Percentiles rank a stretch among this genome's conserved stretches.
phyloP scores from a whole-genome alignment of 768 basidiomycete genomes.

The Saitozyma sp. region DNA sequence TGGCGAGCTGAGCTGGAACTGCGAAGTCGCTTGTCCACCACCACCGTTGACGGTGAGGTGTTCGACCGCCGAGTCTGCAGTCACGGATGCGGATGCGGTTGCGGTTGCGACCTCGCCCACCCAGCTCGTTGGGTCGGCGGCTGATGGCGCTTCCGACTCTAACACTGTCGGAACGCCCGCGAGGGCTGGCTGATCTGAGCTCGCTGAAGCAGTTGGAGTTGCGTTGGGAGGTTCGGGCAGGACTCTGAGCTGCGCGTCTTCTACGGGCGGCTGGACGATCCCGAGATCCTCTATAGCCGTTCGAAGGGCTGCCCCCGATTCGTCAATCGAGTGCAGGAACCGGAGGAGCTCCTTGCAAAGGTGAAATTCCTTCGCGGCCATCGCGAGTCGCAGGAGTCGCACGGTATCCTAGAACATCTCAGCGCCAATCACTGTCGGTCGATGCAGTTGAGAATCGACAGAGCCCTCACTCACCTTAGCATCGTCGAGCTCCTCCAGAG shows the following conservation, averaged over 20 bases:
- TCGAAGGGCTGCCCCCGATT: conserved; percentile 60
- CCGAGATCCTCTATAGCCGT: conserved; percentile 31
- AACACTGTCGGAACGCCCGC: neutral
- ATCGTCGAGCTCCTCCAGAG: conserved; percentile 83
- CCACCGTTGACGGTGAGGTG: neutral
- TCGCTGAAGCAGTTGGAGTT: no score
- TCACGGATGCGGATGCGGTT: neutral
- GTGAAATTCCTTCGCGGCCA: conserved; percentile 75
- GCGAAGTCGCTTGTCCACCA: conserved; percentile 18
- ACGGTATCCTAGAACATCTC: conserved; percentile 63
- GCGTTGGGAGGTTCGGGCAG: no score
- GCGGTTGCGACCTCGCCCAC: neutral
- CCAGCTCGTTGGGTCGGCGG: neutral
- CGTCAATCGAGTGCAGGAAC: conserved; percentile 89
- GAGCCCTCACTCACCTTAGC: conserved; percentile 23
- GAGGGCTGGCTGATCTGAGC: neutral
- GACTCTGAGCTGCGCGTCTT: neutral
- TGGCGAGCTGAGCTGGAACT: conserved; percentile 26
- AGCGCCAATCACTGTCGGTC: neutral
- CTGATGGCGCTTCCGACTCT: neutral
- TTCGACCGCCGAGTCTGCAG: neutral
- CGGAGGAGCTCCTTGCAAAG: conserved; percentile 87
- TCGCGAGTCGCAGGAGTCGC: conserved; percentile 72
- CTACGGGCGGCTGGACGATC: conserved; percentile 3
- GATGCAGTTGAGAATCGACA: neutral